Evolutionary conservation across 768 basidiomycete species (phyloP), one percentile per base, ranked within the genome.

Genomic region (Mycena filopes): DNA sequence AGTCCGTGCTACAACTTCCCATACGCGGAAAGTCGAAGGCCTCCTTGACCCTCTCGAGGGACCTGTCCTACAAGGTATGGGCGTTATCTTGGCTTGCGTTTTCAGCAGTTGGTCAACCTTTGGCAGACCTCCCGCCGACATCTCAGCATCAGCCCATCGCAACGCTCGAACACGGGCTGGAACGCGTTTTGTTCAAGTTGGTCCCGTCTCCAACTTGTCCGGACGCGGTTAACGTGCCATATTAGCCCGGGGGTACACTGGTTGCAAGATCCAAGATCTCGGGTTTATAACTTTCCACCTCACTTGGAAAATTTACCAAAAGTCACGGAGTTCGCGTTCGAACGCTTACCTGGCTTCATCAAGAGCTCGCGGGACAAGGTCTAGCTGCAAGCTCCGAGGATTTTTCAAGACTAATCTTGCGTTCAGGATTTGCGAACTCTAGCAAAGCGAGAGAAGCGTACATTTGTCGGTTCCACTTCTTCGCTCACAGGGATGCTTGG

Each of bases 381-480:
- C 60, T 45, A 12, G 15, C 41, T 23, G 31, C 16, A 29, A 23
- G 38, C 42, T 28, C 15, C 21, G 33, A 23, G 23, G 40, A 46
- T 41, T 15, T 38, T 51, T 13, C 50, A 38, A 54, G 33, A 25
- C 40, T 58, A 16, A 60, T 48, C 13, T 43, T 65, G 25, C 7
- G 11, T 49, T 12, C 57, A 95, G 91, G 91, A 94, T 60, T 78
- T 97, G 12, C 81, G 82, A 65, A 70, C 72, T 12, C 77, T 97
- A 16, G 91, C 92, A 2, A 81, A 84, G 68, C 75, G 78, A 45
- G 82, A 93, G 64, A 77, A 83, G 0, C 84, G 86, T 45, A 80
- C 72, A 28, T 98, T 93, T 74, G 86, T 87, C 2, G 97, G 96
- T 4, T 96, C 94, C 4, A 99, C 96, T 0, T 97, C 95, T 10